Conservation (phyloP, 2,329 filamentous ascomycete species). For the Whalleya microplaca region DNA sequence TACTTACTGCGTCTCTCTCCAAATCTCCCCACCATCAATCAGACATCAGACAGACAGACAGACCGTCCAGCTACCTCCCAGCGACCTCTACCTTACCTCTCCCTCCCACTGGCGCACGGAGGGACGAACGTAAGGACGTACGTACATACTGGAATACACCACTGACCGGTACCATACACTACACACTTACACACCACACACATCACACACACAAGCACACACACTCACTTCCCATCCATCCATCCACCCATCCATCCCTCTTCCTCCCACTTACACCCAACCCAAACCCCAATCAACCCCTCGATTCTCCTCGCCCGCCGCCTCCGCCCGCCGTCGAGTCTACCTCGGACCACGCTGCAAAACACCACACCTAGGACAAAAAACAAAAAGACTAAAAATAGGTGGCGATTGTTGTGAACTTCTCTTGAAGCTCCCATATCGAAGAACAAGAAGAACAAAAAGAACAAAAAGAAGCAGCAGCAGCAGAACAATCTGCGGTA, state of each 20-base stretch:
- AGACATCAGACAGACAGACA: too few relatives aligned
- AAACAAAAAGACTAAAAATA: too few relatives aligned
- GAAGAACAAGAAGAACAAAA: constrained; percentile 2
- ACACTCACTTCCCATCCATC: constrained; percentile 14
- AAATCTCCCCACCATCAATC: constrained; percentile 32
- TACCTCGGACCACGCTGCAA: constrained; percentile 10
- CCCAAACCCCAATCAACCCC: constrained; percentile 13
- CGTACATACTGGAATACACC: too few relatives aligned
- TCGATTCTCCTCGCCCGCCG: constrained; percentile 2
- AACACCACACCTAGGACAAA: too few relatives aligned
- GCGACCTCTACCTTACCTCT: constrained; percentile 8
- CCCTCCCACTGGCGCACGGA: not conserved
- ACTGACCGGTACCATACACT: too few relatives aligned
- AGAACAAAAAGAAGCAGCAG: too few relatives aligned
- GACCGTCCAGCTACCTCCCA: too few relatives aligned
- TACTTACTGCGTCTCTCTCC: constrained; percentile 9
- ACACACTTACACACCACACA: too few relatives aligned
- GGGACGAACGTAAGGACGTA: too few relatives aligned
- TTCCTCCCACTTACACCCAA: constrained; percentile 25
- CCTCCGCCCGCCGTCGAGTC: constrained; percentile 19
- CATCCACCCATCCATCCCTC: constrained; percentile 4
- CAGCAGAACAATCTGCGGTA: constrained; percentile 7
- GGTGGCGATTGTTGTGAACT: too few relatives aligned
- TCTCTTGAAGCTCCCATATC: constrained; percentile 14
- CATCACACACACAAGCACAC: not conserved